Conservation (phyloP, 768 basidiomycete genomes). For the Serendipita vermifera region DNA sequence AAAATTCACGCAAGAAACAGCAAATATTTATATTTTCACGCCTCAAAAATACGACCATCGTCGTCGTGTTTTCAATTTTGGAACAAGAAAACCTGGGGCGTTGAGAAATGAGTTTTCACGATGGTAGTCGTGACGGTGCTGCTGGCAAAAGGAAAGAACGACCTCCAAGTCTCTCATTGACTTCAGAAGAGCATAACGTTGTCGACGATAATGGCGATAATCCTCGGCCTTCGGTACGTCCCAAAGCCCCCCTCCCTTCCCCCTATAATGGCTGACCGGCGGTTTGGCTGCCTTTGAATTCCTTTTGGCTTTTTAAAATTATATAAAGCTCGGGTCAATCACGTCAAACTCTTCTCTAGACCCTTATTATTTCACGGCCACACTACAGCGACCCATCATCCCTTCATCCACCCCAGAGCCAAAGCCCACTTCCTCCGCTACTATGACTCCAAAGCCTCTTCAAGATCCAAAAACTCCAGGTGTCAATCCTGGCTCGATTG, state of each 20-base stretch:
- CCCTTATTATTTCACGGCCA: conserved; percentile 9
- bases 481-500: conserved; percentile 64
- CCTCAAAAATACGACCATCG: too few species aligned
- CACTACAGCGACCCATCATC: conserved; percentile 8
- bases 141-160: conserved; percentile 5
- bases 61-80: too few species aligned
- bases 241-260: too few species aligned
- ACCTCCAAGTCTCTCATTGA: conserved; percentile 1
- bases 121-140: background rate
- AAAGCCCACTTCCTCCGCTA: background rate
- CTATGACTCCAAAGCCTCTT: conserved; percentile 13
- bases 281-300: conserved; percentile 7
- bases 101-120: background rate
- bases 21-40: too few species aligned
- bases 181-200: background rate
- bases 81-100: too few species aligned
- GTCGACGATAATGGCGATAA: background rate
- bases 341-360: background rate
- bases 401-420: conserved; percentile 9
- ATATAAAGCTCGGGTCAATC: background rate
- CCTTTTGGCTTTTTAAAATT: background rate
- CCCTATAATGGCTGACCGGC: background rate
- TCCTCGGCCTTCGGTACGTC: conserved; percentile 1
- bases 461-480: conserved; percentile 57
- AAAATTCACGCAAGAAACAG: too few species aligned